Base-by-base conservation (phyloP, 1,139 yeast species). In the Magnusiomyces paraingens region DNA sequence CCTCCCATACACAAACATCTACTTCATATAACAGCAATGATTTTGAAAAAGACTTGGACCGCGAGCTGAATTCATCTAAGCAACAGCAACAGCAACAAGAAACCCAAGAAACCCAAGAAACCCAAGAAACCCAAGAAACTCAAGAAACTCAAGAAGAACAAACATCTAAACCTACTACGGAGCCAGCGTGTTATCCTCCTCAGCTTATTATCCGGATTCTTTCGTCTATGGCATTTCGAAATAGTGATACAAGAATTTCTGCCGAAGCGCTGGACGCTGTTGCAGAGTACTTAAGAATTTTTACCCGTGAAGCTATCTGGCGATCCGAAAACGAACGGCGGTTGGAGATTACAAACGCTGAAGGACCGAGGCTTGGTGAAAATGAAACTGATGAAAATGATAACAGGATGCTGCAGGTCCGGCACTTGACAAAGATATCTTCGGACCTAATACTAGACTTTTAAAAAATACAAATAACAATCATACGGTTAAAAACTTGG, bases 271-370 rank as follows among this genome's bases (percentile, higher is more conserved):
- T 65, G 40, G 58, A 61, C 38, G 62, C 66, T 11, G 56, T 65
- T 2, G 57, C 65, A 3, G 69, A 66, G 54, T 66, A 66, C 50
- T 52, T 66, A 21, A 63, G 68, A 15, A 58, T 66, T 3, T 66
- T 66, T 54, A 66, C 70, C 3, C 63, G 67, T 38, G 70, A 66
- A 50, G 69, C 70, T 1, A 57, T 66, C 14, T 64, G 68, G 66
- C 57, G 70, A 35, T 61, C 69, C 6, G 66, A 64, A 41, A 62
- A 58, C 14, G 50, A 49, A 46, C 11, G 42, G 50, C 20, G 47
- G 8, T 26, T 26, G 32, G 32, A 26, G 8, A 26, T 26, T 26
- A 26, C 32, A 8, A 8, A 8, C 8, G 32, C 32, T 4, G 32
- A 26, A 8, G 32, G 32, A 4, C 4, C 32, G 8, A 8, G 32